A percentile compares a stretch with the other conserved stretches of the same genome.
phyloP scores from a whole-genome alignment of 75 land plant species.

The Cryptomeria japonica region DNA sequence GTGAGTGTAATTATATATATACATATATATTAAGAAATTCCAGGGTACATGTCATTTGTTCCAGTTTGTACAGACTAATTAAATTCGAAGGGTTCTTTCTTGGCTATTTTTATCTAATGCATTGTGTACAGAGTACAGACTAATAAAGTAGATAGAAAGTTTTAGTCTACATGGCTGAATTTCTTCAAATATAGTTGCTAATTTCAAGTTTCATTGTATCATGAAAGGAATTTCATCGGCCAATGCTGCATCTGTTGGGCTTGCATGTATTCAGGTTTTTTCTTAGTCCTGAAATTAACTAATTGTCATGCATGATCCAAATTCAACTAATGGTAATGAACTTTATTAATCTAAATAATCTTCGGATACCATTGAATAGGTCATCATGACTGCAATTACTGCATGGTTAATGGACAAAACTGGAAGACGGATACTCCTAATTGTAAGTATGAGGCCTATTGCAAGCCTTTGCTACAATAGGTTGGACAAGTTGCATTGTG shows the following conservation, averaged over 20 bases:
- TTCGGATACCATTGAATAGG: slow-evolving; percentile 31
- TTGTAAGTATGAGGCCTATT: slow-evolving; percentile 33
- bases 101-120: no score
- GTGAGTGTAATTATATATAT: slow-evolving; percentile 30
- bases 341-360: neutral
- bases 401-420: slow-evolving; percentile 74
- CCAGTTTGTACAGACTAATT: no score
- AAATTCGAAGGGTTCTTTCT: no score
- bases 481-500: no score
- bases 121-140: no score
- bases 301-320: neutral
- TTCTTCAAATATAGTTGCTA: neutral
- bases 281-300: neutral
- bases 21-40: no score
- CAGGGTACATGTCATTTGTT: no score
- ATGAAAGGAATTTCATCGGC: slow-evolving; percentile 12
- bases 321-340: neutral
- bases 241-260: slow-evolving; percentile 49
- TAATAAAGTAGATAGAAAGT: no score
- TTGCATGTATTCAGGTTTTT: slow-evolving; percentile 78
- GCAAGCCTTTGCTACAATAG: no score
- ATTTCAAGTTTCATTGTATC: neutral
- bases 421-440: slow-evolving; percentile 74
- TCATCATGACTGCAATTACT: slow-evolving; percentile 68
- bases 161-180: neutral